Base-by-base conservation (phyloP, 2,329 filamentous ascomycete genomes). In the Ascosphaera aggregata region DNA sequence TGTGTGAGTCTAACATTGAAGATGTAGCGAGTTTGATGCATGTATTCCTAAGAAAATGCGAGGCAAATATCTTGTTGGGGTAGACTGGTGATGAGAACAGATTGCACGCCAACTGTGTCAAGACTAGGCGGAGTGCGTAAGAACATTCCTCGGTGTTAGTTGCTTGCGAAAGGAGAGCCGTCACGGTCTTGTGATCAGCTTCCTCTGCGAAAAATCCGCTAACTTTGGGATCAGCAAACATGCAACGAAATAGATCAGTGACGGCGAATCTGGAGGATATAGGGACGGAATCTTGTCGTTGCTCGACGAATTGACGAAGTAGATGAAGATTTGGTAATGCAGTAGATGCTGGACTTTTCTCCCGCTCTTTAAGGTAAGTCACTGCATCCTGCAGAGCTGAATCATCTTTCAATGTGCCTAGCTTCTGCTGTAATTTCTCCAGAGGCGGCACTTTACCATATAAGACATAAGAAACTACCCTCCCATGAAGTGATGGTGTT, bases 191-290 rank as follows among this genome's bases (percentile, higher is more conserved):
- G 41, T 80, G 73, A 7, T 62, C 62, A 13, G 62, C 53, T 53
- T 94, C 81, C 51, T 89, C 78, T 1, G 80, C 80, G 44, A 84
- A 84, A 57, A 73, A 91, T 15, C 78, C 78, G 43, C 79, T 81
- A 13, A 93, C 64, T 31, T 85, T 72, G 0, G 76, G 64, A 48
- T 95, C 86, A 9, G 75, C 64, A 41, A 93, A 69, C 0, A 79
- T 70, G 44, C 80, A 70, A 17, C 89, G 71, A 38, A 93, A 67
- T 1, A 98, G 67, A 51, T 95, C 89, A n/a, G 93, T 67, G 0
- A 85, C 63, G 1, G 82, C 71, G 51, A 95, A 95, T 34, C 84
- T 66, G 1, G 66, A 60, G 11, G 80, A 77, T 0, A 61, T 52
- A 0, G 78, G 68, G 2, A 91, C 57, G 0, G 61, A 58, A 0